phyloP scores from a whole-genome alignment of 805 yeast genomes.

The Starmerella apicola region DNA sequence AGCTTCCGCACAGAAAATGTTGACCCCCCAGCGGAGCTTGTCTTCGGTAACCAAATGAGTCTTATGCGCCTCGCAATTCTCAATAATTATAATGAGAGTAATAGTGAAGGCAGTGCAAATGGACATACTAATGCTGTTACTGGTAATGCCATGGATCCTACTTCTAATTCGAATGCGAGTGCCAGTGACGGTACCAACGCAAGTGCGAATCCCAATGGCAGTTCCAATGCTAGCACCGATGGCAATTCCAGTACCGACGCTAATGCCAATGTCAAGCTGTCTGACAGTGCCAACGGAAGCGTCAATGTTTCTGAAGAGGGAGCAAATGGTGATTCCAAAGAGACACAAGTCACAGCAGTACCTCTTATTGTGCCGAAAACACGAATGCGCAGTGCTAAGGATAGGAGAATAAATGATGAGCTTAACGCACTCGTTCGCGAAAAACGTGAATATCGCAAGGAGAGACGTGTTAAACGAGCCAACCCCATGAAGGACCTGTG shows the following conservation, averaged over 20 bases:
- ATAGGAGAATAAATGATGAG: conserved; percentile 15
- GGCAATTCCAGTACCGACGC: too few species aligned
- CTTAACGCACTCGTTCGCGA: conserved; percentile 12
- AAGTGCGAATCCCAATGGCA: too few species aligned
- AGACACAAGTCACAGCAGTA: conserved; percentile 6
- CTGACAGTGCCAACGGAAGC: too few species aligned
- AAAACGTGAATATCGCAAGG: conserved; percentile 20
- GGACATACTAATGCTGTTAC: not conserved
- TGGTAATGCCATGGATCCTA: not conserved
- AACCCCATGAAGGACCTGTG: conserved; percentile 25
- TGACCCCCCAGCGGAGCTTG: conserved; percentile 34
- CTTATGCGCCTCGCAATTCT: conserved; percentile 30
- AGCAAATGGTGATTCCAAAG: not conserved
- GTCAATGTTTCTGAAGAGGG: too few species aligned
- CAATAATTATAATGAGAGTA: conserved; percentile 1
- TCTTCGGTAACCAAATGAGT: conserved; percentile 34
- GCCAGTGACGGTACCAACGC: not conserved
- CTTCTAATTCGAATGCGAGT: not conserved
- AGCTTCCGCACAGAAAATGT: conserved; percentile 30
- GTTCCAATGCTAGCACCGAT: too few species aligned
- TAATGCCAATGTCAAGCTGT: too few species aligned
- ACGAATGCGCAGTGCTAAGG: conserved; percentile 15
- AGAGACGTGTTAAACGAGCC: conserved; percentile 16
- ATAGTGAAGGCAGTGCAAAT: not conserved
- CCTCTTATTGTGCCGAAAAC: conserved; percentile 14